Base-by-base conservation (phyloP, 2,329 filamentous ascomycete genomes). In the Metarhizium sp. region DNA sequence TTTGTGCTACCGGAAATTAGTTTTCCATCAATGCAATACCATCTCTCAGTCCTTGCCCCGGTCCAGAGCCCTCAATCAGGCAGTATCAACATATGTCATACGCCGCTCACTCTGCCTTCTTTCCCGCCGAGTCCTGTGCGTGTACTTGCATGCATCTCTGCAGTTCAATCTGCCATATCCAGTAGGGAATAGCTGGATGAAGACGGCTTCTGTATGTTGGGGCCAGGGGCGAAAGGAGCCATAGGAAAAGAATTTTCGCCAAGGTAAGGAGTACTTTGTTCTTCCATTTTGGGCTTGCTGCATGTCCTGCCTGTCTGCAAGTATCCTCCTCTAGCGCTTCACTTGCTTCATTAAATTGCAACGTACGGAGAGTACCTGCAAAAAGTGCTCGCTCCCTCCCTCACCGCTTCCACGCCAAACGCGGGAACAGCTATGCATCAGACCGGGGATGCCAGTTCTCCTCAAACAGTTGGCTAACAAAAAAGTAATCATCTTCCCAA, bases 381-480 rank as follows among this genome's bases (percentile, higher is more conserved):
- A 30, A 30, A 30, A 45, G 10, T 18, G 18, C 18, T 20, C 42
- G 42, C n/a, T 45, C 42, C 16, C 42, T 45, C 20, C 29, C 38
- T 50, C 46, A 51, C 32, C 54, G 43, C 54, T 50, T 36, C 45
- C 25, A 4, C 20, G 11, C 48, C 40, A 16, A 36, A 16, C 10
- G 8, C 16, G 30, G 32, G 13, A 32, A n/a, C 30, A 50, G 25
- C 38, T 51, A 56, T 13, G 25, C 32, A 13, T 30, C 29, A 18
- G 63, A 57, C 42, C 62, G 64, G 56, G 67, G 67, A 53, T 73
- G 69, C 81, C 81, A 84, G 54, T 78, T 75, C 55, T 75, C 71
- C 60, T 82, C 77, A 63, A 77, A 84, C 34, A 85, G 68, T 63
- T 85, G 81, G 62, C 79, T 80, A 59, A 83, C 72, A 62, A 82